Evolutionary conservation across 768 basidiomycete genomes (phyloP).

Genomic region (Crepidotus variabilis): DNA sequence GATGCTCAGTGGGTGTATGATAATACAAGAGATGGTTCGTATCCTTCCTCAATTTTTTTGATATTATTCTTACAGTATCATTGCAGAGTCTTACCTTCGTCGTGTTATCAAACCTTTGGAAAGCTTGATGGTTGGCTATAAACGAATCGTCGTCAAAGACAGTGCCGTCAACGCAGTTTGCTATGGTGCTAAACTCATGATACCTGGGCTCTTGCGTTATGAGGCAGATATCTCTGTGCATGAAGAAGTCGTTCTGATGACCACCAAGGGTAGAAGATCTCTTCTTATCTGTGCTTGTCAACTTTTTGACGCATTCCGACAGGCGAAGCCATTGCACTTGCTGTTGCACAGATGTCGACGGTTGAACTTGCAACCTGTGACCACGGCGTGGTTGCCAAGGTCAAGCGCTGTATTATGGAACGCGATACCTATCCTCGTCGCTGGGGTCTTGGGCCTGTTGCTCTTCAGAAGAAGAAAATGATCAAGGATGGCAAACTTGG

Average conservation of each 20-base stretch:
- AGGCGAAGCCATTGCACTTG: constrained; percentile 93
- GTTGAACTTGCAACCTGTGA: constrained; percentile 97
- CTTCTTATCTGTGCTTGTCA: background rate
- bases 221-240: constrained; percentile 91
- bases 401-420: constrained; percentile 99
- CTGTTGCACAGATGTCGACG: constrained; percentile 96
- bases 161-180: constrained; percentile 99
- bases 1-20: constrained; percentile 99
- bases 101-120: constrained; percentile 94
- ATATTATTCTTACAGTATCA: constrained; percentile 4
- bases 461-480: constrained; percentile 96
- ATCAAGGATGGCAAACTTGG: constrained; percentile 97
- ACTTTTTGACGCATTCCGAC: constrained; percentile 2
- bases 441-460: constrained; percentile 98
- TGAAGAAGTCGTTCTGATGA: constrained; percentile 98
- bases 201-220: constrained; percentile 95
- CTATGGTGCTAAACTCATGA: constrained; percentile 99
- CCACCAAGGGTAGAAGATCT: constrained; percentile 83
- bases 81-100: constrained; percentile 88
- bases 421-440: constrained; percentile 96
- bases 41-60: background rate
- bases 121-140: constrained; percentile 91
- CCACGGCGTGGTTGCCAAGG: constrained; percentile 98
- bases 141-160: constrained; percentile 98
- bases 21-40: constrained; percentile 90